Evolutionary conservation across 2,329 filamentous ascomycete genomes (phyloP).

Genomic region (Ophiostoma ips): DNA sequence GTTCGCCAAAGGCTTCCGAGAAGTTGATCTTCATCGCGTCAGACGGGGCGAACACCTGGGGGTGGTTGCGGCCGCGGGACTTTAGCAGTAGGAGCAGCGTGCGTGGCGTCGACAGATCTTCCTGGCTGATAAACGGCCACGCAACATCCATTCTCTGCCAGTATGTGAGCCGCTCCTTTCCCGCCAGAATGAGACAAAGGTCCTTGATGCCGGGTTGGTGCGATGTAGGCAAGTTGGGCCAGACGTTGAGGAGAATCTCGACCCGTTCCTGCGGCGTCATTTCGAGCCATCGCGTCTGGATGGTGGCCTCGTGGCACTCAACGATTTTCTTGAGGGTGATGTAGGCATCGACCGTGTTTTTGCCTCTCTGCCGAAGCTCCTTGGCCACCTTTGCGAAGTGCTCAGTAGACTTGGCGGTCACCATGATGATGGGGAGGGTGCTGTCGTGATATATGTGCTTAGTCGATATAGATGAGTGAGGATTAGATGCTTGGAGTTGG

Average conservation of each 20-base stretch:
- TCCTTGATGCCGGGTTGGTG: constrained; percentile 38
- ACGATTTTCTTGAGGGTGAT: constrained; percentile 23
- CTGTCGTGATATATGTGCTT: no score
- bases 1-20: no score
- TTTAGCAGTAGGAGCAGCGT: constrained; percentile 37
- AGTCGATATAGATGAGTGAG: no score
- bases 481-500: no score
- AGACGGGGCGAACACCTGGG: constrained; percentile 32
- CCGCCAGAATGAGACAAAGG: not conserved
- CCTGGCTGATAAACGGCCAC: constrained; percentile 43
- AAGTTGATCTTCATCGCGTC: no score
- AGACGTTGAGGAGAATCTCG: constrained; percentile 31
- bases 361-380: not conserved
- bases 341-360: not conserved
- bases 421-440: no score
- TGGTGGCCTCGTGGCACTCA: constrained; percentile 33
- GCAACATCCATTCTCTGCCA: not conserved
- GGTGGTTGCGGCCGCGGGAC: constrained; percentile 31
- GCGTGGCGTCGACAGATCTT: constrained; percentile 34
- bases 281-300: constrained; percentile 41
- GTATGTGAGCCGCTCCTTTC: no score
- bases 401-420: not conserved
- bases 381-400: not conserved
- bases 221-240: constrained; percentile 32
- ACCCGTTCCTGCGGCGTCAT: constrained; percentile 32